A percentile compares a stretch with the other conserved stretches of the same genome.
phyloP scores from a whole-genome alignment of 352 stramenopile species.

The Phytophthora pinifolia region DNA sequence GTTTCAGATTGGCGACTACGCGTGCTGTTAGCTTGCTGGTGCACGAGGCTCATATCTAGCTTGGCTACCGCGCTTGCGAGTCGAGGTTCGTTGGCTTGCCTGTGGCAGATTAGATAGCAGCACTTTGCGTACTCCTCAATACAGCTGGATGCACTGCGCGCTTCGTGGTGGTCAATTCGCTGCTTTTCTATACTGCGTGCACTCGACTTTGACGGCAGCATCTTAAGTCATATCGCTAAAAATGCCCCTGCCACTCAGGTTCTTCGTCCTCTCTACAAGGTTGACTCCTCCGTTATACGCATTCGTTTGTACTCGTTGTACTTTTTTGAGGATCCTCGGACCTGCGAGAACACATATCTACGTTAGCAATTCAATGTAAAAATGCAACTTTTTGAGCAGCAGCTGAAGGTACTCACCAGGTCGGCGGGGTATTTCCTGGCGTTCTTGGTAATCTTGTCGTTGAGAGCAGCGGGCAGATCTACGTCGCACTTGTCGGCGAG shows the following conservation, averaged over 20 bases:
- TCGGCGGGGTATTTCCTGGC: conserved; percentile 79
- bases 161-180: conserved; percentile 25
- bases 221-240: conserved; percentile 1
- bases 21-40: conserved; percentile 14
- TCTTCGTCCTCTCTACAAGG: conserved; percentile 29
- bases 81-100: conserved; percentile 9
- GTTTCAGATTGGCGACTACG: conserved; percentile 10
- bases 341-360: too few relatives aligned
- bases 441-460: conserved; percentile 94
- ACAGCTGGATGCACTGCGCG: conserved; percentile 29
- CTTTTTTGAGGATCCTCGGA: conserved; percentile 73
- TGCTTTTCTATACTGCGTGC: conserved; percentile 23
- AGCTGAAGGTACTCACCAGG: conserved; percentile 23
- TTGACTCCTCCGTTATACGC: conserved; percentile 48
- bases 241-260: conserved; percentile 1
- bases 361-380: background rate
- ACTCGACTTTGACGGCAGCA: background rate
- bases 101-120: conserved; percentile 24
- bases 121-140: conserved; percentile 28
- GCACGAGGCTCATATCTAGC: conserved; percentile 6
- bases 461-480: conserved; percentile 84
- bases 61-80: conserved; percentile 9
- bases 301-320: conserved; percentile 81
- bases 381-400: background rate
- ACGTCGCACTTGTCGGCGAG: conserved; percentile 93